These are phyloP conservation scores for Globisporangium ultimum DNA, from an alignment of 352 stramenopile genomes.

Conservation along the genomic window DNA sequence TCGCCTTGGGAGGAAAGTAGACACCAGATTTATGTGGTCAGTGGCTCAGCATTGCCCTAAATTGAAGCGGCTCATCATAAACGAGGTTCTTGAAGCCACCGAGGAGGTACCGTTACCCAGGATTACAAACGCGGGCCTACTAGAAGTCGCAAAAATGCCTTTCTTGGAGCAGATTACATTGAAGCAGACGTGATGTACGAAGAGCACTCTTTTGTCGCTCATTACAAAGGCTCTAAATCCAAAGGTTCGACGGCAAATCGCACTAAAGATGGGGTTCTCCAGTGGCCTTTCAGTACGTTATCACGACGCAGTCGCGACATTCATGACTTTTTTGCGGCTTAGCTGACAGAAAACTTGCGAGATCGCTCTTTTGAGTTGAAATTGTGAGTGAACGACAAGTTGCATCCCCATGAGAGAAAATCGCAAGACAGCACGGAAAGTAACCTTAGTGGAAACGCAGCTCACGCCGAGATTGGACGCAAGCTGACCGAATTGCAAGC, in stretches of 20 bases:
- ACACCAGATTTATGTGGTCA: background rate
- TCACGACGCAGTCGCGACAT: background rate
- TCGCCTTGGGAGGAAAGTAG: background rate
- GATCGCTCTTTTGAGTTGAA: background rate
- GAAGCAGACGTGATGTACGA: conserved; percentile 3
- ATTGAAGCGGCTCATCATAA: conserved; percentile 1
- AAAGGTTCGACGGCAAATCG: background rate
- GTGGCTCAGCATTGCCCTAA: background rate
- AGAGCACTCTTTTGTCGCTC: background rate
- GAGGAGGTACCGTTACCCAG: background rate
- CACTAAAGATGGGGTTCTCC: background rate
- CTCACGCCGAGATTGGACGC: background rate
- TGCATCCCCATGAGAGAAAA: background rate
- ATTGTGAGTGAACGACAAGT: background rate
- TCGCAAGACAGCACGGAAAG: background rate
- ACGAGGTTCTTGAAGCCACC: conserved; percentile 1
- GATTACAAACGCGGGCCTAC: background rate
- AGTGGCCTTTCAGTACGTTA: background rate
- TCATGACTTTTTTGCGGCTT: conserved; percentile 3
- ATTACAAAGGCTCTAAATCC: background rate
- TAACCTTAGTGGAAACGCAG: background rate
- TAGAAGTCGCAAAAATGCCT: background rate
- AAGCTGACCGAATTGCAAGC: background rate
- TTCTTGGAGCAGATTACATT: background rate
- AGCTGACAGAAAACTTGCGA: background rate